Percentiles rank a stretch among this genome's conserved stretches.
Conservation (phyloP, 1,284 basidiomycete species). For the Papiliotrema fonsecae region DNA sequence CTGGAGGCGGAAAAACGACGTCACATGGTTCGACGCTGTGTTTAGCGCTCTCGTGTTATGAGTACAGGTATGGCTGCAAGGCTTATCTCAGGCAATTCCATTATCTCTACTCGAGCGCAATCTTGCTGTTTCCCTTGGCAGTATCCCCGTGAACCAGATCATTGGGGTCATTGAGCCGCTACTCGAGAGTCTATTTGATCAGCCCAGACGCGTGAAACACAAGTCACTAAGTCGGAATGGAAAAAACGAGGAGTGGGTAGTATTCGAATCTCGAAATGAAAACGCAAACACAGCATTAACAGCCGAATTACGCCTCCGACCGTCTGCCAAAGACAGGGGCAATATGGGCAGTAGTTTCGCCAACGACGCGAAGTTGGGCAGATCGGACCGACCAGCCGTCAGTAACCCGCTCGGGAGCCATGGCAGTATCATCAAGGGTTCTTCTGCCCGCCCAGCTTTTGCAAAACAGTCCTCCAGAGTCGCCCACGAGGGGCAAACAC, state of each 20-base stretch:
- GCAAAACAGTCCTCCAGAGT: too few species aligned
- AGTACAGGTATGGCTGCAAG: too few species aligned
- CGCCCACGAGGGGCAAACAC: too few species aligned
- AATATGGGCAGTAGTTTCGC: background rate
- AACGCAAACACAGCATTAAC: background rate
- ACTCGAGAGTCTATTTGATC: background rate
- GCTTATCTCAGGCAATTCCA: background rate
- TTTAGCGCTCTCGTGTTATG: too few species aligned
- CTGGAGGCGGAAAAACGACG: background rate
- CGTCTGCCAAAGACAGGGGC: background rate
- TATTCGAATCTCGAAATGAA: background rate
- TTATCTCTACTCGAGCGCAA: background rate
- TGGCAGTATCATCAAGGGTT: too few species aligned
- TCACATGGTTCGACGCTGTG: too few species aligned
- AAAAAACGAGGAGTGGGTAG: constrained; percentile 1
- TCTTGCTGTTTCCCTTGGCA: background rate
- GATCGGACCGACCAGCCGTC: too few species aligned
- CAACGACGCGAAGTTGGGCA: too few species aligned
- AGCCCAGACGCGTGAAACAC: background rate
- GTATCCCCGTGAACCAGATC: background rate
- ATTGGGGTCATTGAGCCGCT: constrained; percentile 1
- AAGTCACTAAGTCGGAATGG: background rate
- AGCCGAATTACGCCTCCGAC: too few species aligned
- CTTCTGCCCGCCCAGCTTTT: too few species aligned
- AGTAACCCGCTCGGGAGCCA: too few species aligned